Evolutionary conservation across 1,139 yeast genomes (phyloP), one percentile per base, ranked within the genome.

Genomic region (Geotrichum bryndzae): DNA sequence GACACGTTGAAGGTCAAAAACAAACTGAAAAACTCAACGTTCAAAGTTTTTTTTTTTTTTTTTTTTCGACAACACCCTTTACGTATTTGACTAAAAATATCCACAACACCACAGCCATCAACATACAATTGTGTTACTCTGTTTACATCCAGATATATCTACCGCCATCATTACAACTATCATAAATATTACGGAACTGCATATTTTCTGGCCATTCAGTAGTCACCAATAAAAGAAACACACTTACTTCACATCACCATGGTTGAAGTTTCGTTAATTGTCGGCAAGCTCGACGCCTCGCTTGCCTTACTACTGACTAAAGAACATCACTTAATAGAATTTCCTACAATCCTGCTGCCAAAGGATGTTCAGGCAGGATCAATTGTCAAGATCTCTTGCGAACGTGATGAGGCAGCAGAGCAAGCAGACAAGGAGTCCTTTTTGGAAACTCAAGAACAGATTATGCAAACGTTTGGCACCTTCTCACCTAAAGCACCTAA

Each of bases 231-330:
- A 7, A 31, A 31, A 10, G 35, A 7, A 7, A 31, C 10, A 31
- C 10, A 1, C 10, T 10, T 10, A 31, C 35, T 10, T 7, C 35
- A 31, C 35, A 31, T 31, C 35, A 10, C 35, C 35, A 87, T 87
- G 91, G 94, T 88, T 57, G 90, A 87, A 75, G 97, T 92, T 13
- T 87, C 96, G 54, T 81, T 94, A 58, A 92, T 98, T 0, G 98
- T 94, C 22, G 99, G 99, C 56, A 92, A 92, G 77, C 80, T 94
- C 59, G 99, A 94, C 74, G 97, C 98, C 27, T 91, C 97, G 1
- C 80, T 94, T 74, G 98, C 99, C 38, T 80, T 94, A 59, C 79
- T 94, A 56, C 82, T 96, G 56, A 92, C 99, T 31, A 84, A 88
- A 64, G 97, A 92, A 74, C 98, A 92, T 73, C 97, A 92, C 74